Base-by-base conservation (phyloP, 257 asterid species). In the Gardenia jasminoides region DNA sequence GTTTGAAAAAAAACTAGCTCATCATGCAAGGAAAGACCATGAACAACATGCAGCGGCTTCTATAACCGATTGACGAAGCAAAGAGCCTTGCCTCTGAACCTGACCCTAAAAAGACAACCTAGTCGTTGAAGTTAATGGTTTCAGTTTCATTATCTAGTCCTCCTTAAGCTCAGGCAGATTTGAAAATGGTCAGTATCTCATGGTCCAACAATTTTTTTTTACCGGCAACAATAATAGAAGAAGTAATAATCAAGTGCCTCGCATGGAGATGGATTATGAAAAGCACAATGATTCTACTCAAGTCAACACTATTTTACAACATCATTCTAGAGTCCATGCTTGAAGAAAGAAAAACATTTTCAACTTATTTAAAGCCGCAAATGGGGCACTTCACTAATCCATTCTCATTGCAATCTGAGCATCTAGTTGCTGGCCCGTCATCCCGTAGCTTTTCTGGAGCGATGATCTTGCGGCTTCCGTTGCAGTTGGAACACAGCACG, bases 321-420 rank as follows among this genome's bases (percentile, higher is more conserved):
- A 74, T 31, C 64, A 50, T 28, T 62, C 44, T 17, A 58, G 33
- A 78, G 28, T 11, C 22, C 30, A n/a, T 11, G n/a, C 28, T 13
- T 54, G 56, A 61, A 0, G 11, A 78, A 39, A 17, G 22, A 30
- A n/a, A 8, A 33, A 10, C 6, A 16, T 41, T 36, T 59, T 71
- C 64, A 80, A 80, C 76, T 64, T 20, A 74, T 56, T 9, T 76
- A 80, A 36, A 85, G 80, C 82, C 82, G 84, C 97, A 93, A 82
- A 86, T 41, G 12, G 83, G 81, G 82, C 98, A 93, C 89, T 86
- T 90, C 17, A 93, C 77, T 82, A 92, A 76, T 69, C 98, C 98
- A 87, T 92, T 93, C 59, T 89, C 96, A 75, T 94, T 94, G 71
- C 98, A 94, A n/a, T 84, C 88, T 39, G 84, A 83, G 54, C 98